Base-by-base conservation (phyloP, 129 eudicot species). In the Chrysanthemum lavandulifolium region DNA sequence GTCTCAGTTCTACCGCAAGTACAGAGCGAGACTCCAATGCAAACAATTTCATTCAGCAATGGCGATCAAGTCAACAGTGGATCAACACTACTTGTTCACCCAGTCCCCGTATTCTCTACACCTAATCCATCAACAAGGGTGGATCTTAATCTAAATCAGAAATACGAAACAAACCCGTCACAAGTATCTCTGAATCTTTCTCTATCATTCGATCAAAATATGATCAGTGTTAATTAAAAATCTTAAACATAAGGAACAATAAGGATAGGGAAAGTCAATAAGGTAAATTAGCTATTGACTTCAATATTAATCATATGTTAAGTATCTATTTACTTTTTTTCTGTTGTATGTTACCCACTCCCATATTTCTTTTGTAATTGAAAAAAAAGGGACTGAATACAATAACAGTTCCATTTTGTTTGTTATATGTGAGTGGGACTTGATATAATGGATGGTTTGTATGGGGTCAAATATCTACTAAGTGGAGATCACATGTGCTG, bases 231-330 rank as follows among this genome's bases (percentile, higher is more conserved):
- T 53, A 73, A 68, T 60, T 83, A 59, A 79, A 53, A 9, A 50
- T 58, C 67, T 31, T 27, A 13, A 50, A 16, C 13, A 31, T 25
- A 8, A 14, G 4, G n/a, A 23, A 68, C 2, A 80, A 74, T 40
- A 79, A 79, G 54, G 48, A 55, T 50, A 65, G 78, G 70, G 69
- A 66, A 73, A 76, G 71, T 77, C 76, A 61, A 73, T 76, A 51
- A 78, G 48, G 75, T 79, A 81, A 77, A 61, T 80, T 77, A 79
- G 84, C 71, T 85, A 62, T 71, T 71, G 71, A 52, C 81, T 77
- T 75, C 40, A 53, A 77, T 40, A 63, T 69, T 52, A 78, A 78
- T 68, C 61, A 1, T 66, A 10, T 66, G 66, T 66, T 53, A 77
- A 77, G 70, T 77, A 61, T 69, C 57, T 69, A 23, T 51, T 36